These are phyloP conservation scores for Gaultheria prostrata DNA, from an alignment of 148 eudicot species.

Conservation along the genomic window DNA sequence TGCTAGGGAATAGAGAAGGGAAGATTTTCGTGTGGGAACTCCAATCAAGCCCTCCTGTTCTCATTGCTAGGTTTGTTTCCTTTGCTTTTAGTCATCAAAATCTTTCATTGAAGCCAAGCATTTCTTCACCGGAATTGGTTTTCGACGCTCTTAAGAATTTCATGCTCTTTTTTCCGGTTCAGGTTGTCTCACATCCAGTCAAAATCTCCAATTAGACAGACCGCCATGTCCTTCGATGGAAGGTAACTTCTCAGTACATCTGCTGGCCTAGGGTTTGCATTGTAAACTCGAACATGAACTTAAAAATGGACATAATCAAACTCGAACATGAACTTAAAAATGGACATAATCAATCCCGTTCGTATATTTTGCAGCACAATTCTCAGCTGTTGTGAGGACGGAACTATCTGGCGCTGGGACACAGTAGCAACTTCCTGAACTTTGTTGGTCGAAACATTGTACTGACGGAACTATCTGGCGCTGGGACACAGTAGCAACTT, in stretches of 20 bases:
- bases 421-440: constrained; percentile 44
- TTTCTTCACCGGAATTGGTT: not conserved
- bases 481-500: constrained; percentile 73
- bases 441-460: not conserved
- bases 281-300: not conserved
- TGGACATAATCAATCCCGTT: not conserved
- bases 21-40: constrained; percentile 92
- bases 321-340: not conserved
- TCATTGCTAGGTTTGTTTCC: constrained; percentile 67
- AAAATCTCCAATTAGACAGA: constrained; percentile 88
- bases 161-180: constrained; percentile 13
- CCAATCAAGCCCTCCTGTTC: constrained; percentile 90
- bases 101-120: not conserved
- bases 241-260: constrained; percentile 43
- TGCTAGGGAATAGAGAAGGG: constrained; percentile 90
- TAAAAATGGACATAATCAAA: not conserved
- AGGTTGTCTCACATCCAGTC: constrained; percentile 79
- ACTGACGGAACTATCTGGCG: constrained; percentile 84
- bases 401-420: constrained; percentile 99
- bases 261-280: not conserved
- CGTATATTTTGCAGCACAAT: constrained; percentile 64
- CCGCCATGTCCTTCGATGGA: constrained; percentile 97
- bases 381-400: constrained; percentile 89
- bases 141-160: not conserved
- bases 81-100: not conserved